Conservation (phyloP, 805 yeast genomes). For the Kuraishia capsulata region DNA sequence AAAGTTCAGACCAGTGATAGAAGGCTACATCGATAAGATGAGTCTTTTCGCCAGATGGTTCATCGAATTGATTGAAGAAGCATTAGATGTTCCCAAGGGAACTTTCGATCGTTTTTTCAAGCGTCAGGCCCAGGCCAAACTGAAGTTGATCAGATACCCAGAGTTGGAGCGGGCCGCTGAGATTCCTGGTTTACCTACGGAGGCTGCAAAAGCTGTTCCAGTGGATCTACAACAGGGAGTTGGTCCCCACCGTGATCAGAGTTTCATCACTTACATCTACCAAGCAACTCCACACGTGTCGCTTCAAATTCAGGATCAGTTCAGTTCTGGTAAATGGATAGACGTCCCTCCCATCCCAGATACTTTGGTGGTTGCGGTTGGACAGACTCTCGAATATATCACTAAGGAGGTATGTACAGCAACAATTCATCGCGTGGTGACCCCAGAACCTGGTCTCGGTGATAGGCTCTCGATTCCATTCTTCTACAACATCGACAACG, state of each 20-base stretch:
- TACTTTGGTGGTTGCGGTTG: slow-evolving; percentile 29
- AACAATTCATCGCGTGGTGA: slow-evolving; percentile 36
- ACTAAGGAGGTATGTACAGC: slow-evolving; percentile 40
- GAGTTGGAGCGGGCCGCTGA: slow-evolving; percentile 20
- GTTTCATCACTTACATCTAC: slow-evolving; percentile 48
- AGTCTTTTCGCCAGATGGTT: slow-evolving; percentile 31
- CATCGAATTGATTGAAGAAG: slow-evolving; percentile 41
- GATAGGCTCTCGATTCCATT: slow-evolving; percentile 38
- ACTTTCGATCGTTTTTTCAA: slow-evolving; percentile 41
- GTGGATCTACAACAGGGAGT: slow-evolving; percentile 36
- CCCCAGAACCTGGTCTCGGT: slow-evolving; percentile 18
- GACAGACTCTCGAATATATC: slow-evolving; percentile 38
- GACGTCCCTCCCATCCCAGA: slow-evolving; percentile 31
- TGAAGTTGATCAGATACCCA: slow-evolving; percentile 53
- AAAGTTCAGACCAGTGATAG: slow-evolving; percentile 30
- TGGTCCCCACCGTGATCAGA: slow-evolving; percentile 64
- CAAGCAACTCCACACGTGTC: slow-evolving; percentile 39
- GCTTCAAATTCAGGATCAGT: slow-evolving; percentile 35
- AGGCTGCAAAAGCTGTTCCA: slow-evolving; percentile 17
- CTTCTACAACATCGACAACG: slow-evolving; percentile 36
- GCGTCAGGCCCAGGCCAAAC: slow-evolving; percentile 38
- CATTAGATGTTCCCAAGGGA: slow-evolving; percentile 37
- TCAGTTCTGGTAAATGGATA: slow-evolving; percentile 32
- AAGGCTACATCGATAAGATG: slow-evolving; percentile 35
- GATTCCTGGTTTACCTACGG: slow-evolving; percentile 12